Base-by-base conservation (phyloP, 345 rosid species). In the Syzygium aromaticum region DNA sequence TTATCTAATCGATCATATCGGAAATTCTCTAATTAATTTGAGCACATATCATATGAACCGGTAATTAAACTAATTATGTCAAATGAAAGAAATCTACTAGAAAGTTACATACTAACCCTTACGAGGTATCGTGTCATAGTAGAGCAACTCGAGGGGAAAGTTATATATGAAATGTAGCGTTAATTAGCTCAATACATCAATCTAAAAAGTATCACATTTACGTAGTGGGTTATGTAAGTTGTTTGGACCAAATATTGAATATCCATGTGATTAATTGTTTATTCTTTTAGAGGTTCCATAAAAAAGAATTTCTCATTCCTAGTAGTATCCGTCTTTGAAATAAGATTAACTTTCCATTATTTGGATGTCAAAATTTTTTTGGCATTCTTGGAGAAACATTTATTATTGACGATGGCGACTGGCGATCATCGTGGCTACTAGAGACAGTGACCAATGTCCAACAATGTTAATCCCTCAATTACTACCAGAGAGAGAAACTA, bases 61-160 rank as follows among this genome's bases (percentile, higher is more conserved):
- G 30, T n/a, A 57, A 57, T 63, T n/a, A 63, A 63, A 28, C 73
- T 63, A 63, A 63, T 63, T 0, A 63, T 63, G 38, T n/a, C 73
- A n/a, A 14, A 63, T 3, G 38, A 63, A 63, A 63, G 9, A 63
- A 63, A 14, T 63, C 0, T 30, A n/a, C 30, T 14, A 3, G 21
- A 14, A n/a, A 63, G 73, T 63, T 13, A n/a, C 38, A 0, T 14
- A 63, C 19, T 28, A n/a, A n/a, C 0, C 10, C 11, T 63, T 63
- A n/a, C 1, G 10, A 0, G 17, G 21, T n/a, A 14, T 63, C 9
- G 5, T 10, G 14, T 63, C 19, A 63, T n/a, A n/a, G 5, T n/a
- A n/a, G 19, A 14, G 73, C 73, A 63, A 6, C 73, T 6, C 0
- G 19, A 13, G 19, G 21, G 21, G 38, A 16, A 52, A 52, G 2